phyloP scores from a whole-genome alignment of 495 filamentous ascomycete genomes.

The Penicillium antarcticum region DNA sequence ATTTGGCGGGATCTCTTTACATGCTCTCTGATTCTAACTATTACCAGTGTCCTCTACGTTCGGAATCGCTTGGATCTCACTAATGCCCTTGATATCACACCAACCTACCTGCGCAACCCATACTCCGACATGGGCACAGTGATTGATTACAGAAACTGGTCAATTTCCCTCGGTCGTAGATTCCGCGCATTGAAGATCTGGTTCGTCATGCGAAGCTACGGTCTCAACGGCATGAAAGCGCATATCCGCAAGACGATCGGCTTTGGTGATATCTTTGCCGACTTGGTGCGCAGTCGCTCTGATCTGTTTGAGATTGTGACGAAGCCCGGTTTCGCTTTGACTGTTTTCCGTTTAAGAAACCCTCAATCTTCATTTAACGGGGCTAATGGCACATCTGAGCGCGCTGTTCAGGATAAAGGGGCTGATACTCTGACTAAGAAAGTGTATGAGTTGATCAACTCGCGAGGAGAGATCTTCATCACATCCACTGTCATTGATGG shows the following conservation, averaged over 20 bases:
- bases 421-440: slow-evolving; percentile 69
- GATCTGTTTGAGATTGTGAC: slow-evolving; percentile 80
- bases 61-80: slow-evolving; percentile 70
- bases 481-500: slow-evolving; percentile 77
- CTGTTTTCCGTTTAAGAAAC: slow-evolving; percentile 61
- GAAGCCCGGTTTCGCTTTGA: slow-evolving; percentile 74
- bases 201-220: slow-evolving; percentile 91
- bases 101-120: slow-evolving; percentile 76
- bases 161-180: slow-evolving; percentile 90
- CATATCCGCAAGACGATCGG: slow-evolving; percentile 65
- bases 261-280: slow-evolving; percentile 68
- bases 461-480: slow-evolving; percentile 75
- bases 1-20: background rate
- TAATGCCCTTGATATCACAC: slow-evolving; percentile 76
- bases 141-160: slow-evolving; percentile 98
- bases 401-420: slow-evolving; percentile 41
- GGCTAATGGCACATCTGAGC: slow-evolving; percentile 14
- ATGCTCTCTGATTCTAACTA: background rate
- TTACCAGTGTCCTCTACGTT: slow-evolving; percentile 67
- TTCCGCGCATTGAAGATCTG: slow-evolving; percentile 93
- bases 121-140: slow-evolving; percentile 81
- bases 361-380: slow-evolving; percentile 19
- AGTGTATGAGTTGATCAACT: slow-evolving; percentile 76
- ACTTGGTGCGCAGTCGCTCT: slow-evolving; percentile 50
- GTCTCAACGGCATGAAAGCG: slow-evolving; percentile 70